A percentile compares a stretch with the other conserved stretches of the same genome.
Conservation (phyloP, 306 rosid species). For the Carpinus viminea region DNA sequence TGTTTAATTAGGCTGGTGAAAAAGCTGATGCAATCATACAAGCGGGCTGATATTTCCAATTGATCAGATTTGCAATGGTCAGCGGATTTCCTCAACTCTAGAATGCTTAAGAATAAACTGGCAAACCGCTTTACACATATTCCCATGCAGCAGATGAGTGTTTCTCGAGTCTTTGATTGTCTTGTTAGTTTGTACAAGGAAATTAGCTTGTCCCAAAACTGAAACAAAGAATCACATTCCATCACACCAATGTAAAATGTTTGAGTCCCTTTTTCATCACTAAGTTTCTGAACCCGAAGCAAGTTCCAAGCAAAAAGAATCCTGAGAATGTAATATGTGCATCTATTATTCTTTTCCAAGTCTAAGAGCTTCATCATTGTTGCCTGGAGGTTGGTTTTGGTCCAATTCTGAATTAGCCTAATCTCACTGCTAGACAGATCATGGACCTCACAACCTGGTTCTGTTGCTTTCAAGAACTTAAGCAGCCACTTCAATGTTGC, state of each 20-base stretch:
- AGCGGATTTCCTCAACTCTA: conserved; percentile 17
- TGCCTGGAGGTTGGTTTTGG: conserved; percentile 56
- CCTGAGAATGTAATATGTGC: conserved; percentile 74
- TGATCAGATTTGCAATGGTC: conserved; percentile 33
- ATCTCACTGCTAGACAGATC: conserved; percentile 49
- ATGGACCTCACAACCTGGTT: conserved; percentile 43
- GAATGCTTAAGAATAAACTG: conserved; percentile 44
- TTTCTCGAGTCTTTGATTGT: conserved; percentile 79
- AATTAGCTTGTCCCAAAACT: conserved; percentile 77
- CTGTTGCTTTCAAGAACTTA: conserved; percentile 63
- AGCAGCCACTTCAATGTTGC: conserved; percentile 90
- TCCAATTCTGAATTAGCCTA: conserved; percentile 57
- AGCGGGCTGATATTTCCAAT: conserved; percentile 32
- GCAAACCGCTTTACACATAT: conserved; percentile 64
- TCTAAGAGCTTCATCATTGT: conserved; percentile 62
- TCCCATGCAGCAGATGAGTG: conserved; percentile 72
- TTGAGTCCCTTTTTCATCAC: conserved; percentile 39
- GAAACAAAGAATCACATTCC: conserved; percentile 60
- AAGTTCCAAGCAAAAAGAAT: conserved; percentile 72
- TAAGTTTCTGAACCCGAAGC: conserved; percentile 59
- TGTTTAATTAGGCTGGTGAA: conserved; percentile 56
- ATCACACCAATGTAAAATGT: conserved; percentile 65
- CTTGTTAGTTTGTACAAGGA: conserved; percentile 57
- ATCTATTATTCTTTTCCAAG: conserved; percentile 69
- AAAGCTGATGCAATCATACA: conserved; percentile 53